phyloP scores from a whole-genome alignment of 2,329 filamentous ascomycete genomes.

The Canariomyces notabilis region DNA sequence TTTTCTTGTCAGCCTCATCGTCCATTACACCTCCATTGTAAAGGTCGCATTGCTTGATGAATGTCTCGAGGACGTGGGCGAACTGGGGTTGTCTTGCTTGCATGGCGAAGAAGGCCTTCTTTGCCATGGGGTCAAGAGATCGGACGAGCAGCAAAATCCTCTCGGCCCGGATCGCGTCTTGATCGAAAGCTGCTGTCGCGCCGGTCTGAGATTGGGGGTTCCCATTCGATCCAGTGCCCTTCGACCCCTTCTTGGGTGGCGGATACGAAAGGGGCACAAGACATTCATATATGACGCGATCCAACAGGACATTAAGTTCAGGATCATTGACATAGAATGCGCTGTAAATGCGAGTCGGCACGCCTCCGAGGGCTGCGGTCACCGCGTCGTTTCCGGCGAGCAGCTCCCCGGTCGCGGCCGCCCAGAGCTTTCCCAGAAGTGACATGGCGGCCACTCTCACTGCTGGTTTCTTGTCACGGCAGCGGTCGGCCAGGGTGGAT shows the following conservation, averaged over 20 bases:
- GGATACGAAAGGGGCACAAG: slow-evolving; percentile 89
- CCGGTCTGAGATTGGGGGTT: slow-evolving; percentile 47
- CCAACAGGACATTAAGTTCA: slow-evolving; percentile 79
- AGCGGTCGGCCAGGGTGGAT: slow-evolving; percentile 76
- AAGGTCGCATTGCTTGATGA: slow-evolving; percentile 77
- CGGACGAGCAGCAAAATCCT: slow-evolving; percentile 78
- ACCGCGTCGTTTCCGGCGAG: slow-evolving; percentile 75
- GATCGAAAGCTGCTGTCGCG: slow-evolving; percentile 48
- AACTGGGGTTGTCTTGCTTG: slow-evolving; percentile 73
- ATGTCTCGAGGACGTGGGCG: slow-evolving; percentile 67
- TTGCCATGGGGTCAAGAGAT: slow-evolving; percentile 70
- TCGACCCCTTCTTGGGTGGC: slow-evolving; percentile 57
- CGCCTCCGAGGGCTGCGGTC: slow-evolving; percentile 67
- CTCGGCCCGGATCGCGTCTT: slow-evolving; percentile 75
- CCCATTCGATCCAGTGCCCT: slow-evolving; percentile 56
- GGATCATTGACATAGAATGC: slow-evolving; percentile 85
- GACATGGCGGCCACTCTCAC: slow-evolving; percentile 86
- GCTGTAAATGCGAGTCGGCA: slow-evolving; percentile 80
- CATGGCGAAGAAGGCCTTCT: slow-evolving; percentile 82
- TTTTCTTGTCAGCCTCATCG: slow-evolving; percentile 63
- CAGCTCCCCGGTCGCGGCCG: slow-evolving; percentile 84
- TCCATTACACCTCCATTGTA: slow-evolving; percentile 85
- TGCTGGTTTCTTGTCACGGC: slow-evolving; percentile 75
- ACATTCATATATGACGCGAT: slow-evolving; percentile 79
- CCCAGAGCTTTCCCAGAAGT: slow-evolving; percentile 82